Percentiles rank a stretch among this genome's conserved stretches.
Conservation (phyloP, 2,329 filamentous ascomycete species). For the Pezicula radicicola region DNA sequence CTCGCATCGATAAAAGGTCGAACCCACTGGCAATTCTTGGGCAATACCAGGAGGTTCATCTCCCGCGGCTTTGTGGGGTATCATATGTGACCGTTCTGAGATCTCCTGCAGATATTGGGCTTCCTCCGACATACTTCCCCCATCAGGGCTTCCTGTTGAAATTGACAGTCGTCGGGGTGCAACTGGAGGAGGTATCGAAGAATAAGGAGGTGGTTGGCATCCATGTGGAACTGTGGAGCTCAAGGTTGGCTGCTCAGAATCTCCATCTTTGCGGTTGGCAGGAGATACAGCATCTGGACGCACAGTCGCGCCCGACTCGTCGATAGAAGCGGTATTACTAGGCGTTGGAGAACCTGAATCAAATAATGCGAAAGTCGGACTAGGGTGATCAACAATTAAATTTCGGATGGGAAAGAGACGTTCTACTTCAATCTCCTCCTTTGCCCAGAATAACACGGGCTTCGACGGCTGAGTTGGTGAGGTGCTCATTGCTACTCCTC, state of each 20-base stretch:
- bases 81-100: slow-evolving; percentile 11
- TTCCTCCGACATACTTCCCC: neutral
- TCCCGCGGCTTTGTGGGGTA: slow-evolving; percentile 7
- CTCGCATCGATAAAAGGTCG: slow-evolving; percentile 14
- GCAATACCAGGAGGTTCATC: slow-evolving; percentile 14
- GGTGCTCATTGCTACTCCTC: slow-evolving; percentile 2
- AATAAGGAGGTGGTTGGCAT: slow-evolving; percentile 14
- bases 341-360: neutral
- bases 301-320: neutral
- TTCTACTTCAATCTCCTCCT: slow-evolving; percentile 15
- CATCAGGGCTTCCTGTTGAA: neutral
- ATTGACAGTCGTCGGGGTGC: slow-evolving; percentile 11
- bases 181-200: slow-evolving; percentile 10
- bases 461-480: slow-evolving; percentile 6
- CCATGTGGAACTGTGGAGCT: neutral
- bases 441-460: slow-evolving; percentile 12
- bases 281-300: neutral
- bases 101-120: slow-evolving; percentile 2
- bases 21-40: slow-evolving; percentile 5
- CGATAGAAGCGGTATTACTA: neutral
- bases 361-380: neutral
- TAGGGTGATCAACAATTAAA: slow-evolving; percentile 5
- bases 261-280: neutral
- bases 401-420: slow-evolving; percentile 22
- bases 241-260: neutral